phyloP scores from a whole-genome alignment of 768 basidiomycete genomes.

The Hypholoma fasciculare region DNA sequence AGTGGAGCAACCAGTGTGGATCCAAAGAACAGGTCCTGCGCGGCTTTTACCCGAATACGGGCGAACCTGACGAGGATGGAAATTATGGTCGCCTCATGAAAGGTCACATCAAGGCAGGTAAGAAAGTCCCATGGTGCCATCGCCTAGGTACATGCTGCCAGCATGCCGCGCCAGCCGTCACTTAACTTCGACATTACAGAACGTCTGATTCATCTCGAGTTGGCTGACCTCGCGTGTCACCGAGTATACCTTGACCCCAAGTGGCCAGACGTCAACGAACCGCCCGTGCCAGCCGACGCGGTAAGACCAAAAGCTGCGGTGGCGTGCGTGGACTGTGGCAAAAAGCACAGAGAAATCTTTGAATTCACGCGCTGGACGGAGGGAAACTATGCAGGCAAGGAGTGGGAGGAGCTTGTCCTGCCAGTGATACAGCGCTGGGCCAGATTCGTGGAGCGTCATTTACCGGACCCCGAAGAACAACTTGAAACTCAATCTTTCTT shows the following conservation, averaged over 20 bases:
- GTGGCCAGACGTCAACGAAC: conserved; percentile 38
- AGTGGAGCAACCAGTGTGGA: conserved; percentile 82
- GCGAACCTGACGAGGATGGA: conserved; percentile 34
- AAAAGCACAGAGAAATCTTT: conserved; percentile 78
- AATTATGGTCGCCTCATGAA: conserved; percentile 55
- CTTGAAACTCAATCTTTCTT: background rate
- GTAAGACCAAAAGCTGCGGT: conserved; percentile 12
- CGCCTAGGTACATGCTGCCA: conserved; percentile 46
- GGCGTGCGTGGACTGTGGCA: conserved; percentile 47
- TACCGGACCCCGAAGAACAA: conserved; percentile 16
- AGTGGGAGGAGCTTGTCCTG: conserved; percentile 75
- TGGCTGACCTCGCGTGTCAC: conserved; percentile 65
- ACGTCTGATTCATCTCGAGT: conserved; percentile 77
- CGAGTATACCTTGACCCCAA: conserved; percentile 57
- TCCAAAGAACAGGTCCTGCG: conserved; percentile 74
- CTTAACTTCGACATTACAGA: conserved; percentile 36
- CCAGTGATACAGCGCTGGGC: conserved; percentile 83
- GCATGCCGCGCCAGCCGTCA: background rate
- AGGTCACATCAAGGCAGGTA: conserved; percentile 62
- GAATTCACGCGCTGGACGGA: conserved; percentile 56
- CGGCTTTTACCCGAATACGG: conserved; percentile 70
- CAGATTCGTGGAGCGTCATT: conserved; percentile 51
- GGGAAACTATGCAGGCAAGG: conserved; percentile 59
- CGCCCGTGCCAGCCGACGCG: conserved; percentile 20
- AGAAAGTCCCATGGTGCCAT: conserved; percentile 66